phyloP scores from a whole-genome alignment of 2,329 filamentous ascomycete genomes.

The Allantophomopsis lycopodina region DNA sequence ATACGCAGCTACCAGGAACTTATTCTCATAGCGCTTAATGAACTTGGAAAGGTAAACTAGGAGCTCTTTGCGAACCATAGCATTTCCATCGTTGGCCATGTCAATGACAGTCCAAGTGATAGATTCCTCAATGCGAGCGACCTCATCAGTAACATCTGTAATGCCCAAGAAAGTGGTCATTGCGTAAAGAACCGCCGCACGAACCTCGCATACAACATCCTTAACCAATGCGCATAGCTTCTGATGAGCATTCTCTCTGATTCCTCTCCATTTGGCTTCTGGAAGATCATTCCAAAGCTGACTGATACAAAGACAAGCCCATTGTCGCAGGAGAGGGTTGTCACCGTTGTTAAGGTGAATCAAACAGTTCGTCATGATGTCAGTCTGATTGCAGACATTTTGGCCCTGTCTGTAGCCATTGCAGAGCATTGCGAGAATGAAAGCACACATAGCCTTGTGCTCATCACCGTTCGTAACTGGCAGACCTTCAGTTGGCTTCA shows the following conservation, averaged over 20 bases:
- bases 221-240: constrained; percentile 70
- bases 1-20: constrained; percentile 82
- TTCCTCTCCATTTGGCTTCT: constrained; percentile 93
- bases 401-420: constrained; percentile 88
- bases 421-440: constrained; percentile 95
- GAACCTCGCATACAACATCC: constrained; percentile 82
- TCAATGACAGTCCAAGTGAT: constrained; percentile 81
- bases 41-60: constrained; percentile 90
- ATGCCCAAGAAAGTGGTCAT: constrained; percentile 92
- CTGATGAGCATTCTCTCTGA: constrained; percentile 71
- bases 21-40: constrained; percentile 78
- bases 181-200: constrained; percentile 85
- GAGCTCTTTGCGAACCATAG: constrained; percentile 85
- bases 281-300: constrained; percentile 86
- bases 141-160: constrained; percentile 80
- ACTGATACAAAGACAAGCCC: constrained; percentile 90
- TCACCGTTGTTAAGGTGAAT: constrained; percentile 72
- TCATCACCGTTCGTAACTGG: constrained; percentile 82
- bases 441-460: constrained; percentile 97
- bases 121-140: constrained; percentile 80
- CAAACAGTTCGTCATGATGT: constrained; percentile 81
- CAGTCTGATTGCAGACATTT: constrained; percentile 77
- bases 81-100: constrained; percentile 88
- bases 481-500: constrained; percentile 72
- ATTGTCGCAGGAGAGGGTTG: constrained; percentile 81